Base-by-base conservation (phyloP, 2,329 filamentous ascomycete genomes). In the Cercospora sesami region DNA sequence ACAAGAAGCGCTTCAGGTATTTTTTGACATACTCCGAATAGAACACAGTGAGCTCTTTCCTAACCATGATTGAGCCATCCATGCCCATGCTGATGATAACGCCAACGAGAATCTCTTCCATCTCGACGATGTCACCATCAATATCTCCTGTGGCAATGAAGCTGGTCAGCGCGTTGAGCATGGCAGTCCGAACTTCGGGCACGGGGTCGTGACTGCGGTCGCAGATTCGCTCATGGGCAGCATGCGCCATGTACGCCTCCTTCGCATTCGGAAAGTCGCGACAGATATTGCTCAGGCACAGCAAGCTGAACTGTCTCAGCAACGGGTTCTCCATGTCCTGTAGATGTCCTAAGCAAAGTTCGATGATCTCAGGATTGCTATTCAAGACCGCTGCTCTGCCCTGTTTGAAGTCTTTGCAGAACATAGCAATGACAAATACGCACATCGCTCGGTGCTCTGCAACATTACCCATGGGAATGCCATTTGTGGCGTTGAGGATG, bases 371-470 rank as follows among this genome's bases (percentile, higher is more conserved):
- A 0, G 91, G 91, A 72, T 92, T 92, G 0, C 90, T 91, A 73
- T 93, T 91, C 73, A 97, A 90, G 77, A 94, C 97, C 10, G 97
- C 94, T 61, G 90, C 90, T 79, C 97, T 94, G 2, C 94, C 95
- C 70, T 95, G 92, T 71, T 90, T 91, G 80, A 97, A 97, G 71
- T 91, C 91, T 78, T 95, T 96, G 86, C 95, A 99, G 71, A 99
- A 93, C 86, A 97, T 96, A 28, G 94, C 91, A 51, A 98, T 88
- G 69, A 99, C 97, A 78, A 99, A 99, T 1, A 95, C 94, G 78
- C 95, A 98, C 95, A 99, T 99, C 53, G 95, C 95, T 76, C 96
- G 93, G 82, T 99, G 95, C 81, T 98, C 95, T 73, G 93, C 92
- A 64, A 90, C 90, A 77, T 97, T 96, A 36, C 91, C 89, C 23